These are phyloP conservation scores for Trichosphaerium sp. DNA, from an alignment of 78 protist species.

Conservation along the genomic window DNA sequence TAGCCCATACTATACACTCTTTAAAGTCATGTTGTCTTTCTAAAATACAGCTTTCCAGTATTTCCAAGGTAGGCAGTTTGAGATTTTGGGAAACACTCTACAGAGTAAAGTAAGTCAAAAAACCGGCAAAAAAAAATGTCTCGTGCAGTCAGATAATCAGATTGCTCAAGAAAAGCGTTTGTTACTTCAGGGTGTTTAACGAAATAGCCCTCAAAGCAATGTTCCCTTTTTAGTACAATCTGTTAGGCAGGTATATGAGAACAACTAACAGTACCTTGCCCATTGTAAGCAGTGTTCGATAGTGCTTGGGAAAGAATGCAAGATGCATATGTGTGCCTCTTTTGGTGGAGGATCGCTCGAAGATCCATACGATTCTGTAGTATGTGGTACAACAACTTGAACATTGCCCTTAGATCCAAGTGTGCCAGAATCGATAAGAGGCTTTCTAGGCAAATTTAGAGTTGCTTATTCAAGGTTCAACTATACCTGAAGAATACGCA, in stretches of 20 bases:
- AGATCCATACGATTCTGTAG: conserved; percentile 90
- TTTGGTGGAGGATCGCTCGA: conserved; percentile 94
- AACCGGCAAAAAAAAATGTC: no score
- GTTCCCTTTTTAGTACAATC: no score
- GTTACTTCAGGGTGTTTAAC: no score
- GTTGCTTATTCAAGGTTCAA: conserved; percentile 96
- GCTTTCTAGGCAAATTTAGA: no score
- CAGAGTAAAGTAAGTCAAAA: no score
- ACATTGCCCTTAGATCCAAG: conserved; percentile 85
- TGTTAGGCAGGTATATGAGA: no score
- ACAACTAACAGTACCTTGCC: conserved; percentile 77
- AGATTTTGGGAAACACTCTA: no score
- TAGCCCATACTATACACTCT: conserved; percentile 94
- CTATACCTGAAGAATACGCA: conserved; percentile 67
- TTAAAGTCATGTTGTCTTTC: conserved; percentile 54
- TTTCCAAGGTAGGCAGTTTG: conserved; percentile 55
- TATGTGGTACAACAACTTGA: conserved; percentile 88
- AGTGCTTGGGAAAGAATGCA: conserved; percentile 91
- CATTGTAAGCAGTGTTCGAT: conserved; percentile 85
- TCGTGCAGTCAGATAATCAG: no score
- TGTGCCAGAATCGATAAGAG: conserved; percentile 89
- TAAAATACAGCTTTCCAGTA: conserved; percentile 13
- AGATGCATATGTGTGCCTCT: conserved; percentile 88
- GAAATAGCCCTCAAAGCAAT: no score
- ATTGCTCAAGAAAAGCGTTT: no score